Evolutionary conservation across 2,329 filamentous ascomycete genomes (phyloP), one percentile per base, ranked within the genome.

Genomic region (Aspergillus floridensis): DNA sequence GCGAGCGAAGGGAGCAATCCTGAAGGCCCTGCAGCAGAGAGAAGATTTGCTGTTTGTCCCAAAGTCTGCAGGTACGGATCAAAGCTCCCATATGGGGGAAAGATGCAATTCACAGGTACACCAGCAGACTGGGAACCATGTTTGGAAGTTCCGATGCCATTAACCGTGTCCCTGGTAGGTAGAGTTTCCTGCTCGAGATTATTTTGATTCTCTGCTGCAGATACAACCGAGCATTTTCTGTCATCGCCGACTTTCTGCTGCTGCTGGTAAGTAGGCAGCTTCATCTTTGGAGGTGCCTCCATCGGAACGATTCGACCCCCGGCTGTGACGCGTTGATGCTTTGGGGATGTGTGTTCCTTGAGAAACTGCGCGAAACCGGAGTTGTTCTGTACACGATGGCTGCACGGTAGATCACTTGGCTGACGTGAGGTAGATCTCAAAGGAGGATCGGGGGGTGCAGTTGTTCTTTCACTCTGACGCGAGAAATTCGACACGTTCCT

Each of bases 251-350:
- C 11, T 19, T 35, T 38, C 19, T 48, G 12, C 19, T 48, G 41
- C 26, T 67, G 29, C 53, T 65, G 22, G 62, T 60, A 44, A 3
- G 14, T 44, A 8, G 65, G 64, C 41, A 75, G 63, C 47, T 71
- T 70, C 61, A 76, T 74, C 59, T 75, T 70, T 5, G 78, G 76
- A 56, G 71, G 64, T 32, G 72, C 69, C 38, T 72, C 70, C 74
- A 80, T 79, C n/a, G 79, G 78, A 38, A 82, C 78, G 29, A 82
- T 80, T 46, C 74, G 74, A 8, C 80, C 80, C 22, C 79, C 79
- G 58, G 80, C 78, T 44, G 79, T 81, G 52, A 82, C 80, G 54
- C 79, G 76, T 54, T 81, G 76, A 59, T 80, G 76, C 35, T 74
- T 79, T n/a, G 79, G 79, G 38, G 80, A 81, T 7, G 77, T 72